phyloP scores from a whole-genome alignment of 192 early-diverging fungal species.

The Mortierella alpina region DNA sequence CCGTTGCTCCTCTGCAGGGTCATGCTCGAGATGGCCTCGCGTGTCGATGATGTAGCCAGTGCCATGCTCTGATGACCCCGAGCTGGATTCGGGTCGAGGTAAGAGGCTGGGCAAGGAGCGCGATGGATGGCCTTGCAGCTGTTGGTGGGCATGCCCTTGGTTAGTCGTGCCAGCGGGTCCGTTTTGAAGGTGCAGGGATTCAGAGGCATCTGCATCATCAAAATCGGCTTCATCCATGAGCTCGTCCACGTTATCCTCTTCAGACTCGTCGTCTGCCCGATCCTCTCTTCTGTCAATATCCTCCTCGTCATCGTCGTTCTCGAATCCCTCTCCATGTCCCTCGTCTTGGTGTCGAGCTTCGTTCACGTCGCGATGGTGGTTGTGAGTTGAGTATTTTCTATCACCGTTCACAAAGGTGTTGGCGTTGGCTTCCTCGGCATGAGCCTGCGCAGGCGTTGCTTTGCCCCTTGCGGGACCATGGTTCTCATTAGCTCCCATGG shows the following conservation, averaged over 20 bases:
- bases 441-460: too few species aligned
- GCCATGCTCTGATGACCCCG: not conserved
- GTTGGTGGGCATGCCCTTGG: slow-evolving; percentile 8
- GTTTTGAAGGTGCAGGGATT: not conserved
- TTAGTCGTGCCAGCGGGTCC: not conserved
- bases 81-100: slow-evolving; percentile 11
- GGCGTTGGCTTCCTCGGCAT: too few species aligned
- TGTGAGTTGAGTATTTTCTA: too few species aligned
- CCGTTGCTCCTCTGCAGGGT: not conserved
- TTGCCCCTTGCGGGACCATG: slow-evolving; percentile 10
- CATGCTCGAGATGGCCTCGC: not conserved
- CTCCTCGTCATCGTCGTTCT: slow-evolving; percentile 16
- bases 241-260: slow-evolving; percentile 27
- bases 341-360: not conserved
- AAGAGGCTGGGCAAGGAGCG: slow-evolving; percentile 18
- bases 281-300: slow-evolving; percentile 12
- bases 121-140: slow-evolving; percentile 2
- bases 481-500: slow-evolving; percentile 22
- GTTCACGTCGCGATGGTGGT: not conserved
- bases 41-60: not conserved
- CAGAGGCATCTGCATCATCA: not conserved
- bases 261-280: not conserved
- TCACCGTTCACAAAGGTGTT: too few species aligned
- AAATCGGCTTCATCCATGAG: slow-evolving; percentile 33
- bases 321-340: not conserved